Evolutionary conservation across 2,329 filamentous ascomycete genomes (phyloP).

Genomic region (Fusarium coicis): DNA sequence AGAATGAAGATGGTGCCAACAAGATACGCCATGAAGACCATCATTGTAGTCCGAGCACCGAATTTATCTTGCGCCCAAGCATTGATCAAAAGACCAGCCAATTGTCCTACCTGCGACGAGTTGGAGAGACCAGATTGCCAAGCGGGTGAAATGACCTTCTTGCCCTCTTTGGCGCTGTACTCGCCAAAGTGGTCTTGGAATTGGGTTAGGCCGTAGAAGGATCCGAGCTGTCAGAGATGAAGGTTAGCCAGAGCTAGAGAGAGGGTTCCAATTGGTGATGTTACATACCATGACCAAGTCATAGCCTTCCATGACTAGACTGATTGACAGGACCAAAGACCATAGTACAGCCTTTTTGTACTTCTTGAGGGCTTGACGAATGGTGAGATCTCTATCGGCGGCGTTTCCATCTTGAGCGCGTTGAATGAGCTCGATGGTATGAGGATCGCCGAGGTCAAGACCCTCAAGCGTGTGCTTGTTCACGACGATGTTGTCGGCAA

Average conservation of each 20-base stretch:
- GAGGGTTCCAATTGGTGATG: too few species aligned
- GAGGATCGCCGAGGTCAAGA: neutral
- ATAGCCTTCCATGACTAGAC: conserved; percentile 28
- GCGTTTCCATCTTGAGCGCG: conserved; percentile 27
- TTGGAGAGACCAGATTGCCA: conserved; percentile 61
- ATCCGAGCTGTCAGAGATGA: neutral
- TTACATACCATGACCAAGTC: conserved; percentile 47
- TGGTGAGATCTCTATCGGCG: conserved; percentile 37
- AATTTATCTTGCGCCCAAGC: conserved; percentile 54
- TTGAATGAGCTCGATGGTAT: conserved; percentile 13
- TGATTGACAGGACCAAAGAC: neutral
- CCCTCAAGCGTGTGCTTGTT: neutral
- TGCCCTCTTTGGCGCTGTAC: conserved; percentile 11
- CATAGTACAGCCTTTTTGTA: neutral
- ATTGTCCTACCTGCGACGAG: conserved; percentile 55
- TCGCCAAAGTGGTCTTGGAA: conserved; percentile 29
- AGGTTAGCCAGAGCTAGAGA: too few species aligned
- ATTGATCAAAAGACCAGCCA: conserved; percentile 56
- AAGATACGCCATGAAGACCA: conserved; percentile 34
- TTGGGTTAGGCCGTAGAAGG: conserved; percentile 28
- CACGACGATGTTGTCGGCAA: neutral
- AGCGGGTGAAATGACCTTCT: conserved; percentile 53
- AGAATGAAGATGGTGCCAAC: conserved; percentile 9
- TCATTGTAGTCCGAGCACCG: conserved; percentile 41
- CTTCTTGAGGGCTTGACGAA: conserved; percentile 1